Percentiles rank a stretch among this genome's conserved stretches.
These are phyloP conservation scores for Scenedesmus sp. DNA, from an alignment of 163 green algal genomes.

Conservation along the genomic window DNA sequence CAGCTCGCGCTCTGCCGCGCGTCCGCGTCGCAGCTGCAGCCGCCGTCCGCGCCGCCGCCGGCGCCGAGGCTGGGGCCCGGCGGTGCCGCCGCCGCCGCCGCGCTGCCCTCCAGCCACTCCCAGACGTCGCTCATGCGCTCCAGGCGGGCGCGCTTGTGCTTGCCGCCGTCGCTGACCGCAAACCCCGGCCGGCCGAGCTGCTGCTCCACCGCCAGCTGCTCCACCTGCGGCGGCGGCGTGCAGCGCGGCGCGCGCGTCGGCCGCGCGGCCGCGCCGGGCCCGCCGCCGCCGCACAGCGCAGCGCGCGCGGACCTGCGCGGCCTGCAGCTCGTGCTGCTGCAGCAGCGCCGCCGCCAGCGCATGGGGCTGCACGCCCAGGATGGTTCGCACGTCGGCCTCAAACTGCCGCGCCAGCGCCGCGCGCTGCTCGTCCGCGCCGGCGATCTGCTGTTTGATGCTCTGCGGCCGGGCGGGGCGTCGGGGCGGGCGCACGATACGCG, in stretches of 20 bases:
- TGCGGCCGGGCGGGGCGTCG: too few species aligned
- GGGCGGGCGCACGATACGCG: too few species aligned
- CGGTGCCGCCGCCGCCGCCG: not conserved
- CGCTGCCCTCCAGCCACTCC: constrained; percentile 36
- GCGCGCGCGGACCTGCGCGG: constrained; percentile 1
- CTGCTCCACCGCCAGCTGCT: constrained; percentile 42
- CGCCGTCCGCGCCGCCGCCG: too few species aligned
- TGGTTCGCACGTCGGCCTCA: constrained; percentile 12
- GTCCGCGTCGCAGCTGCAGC: too few species aligned
- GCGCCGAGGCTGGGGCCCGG: too few species aligned
- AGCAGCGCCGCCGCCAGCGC: constrained; percentile 19
- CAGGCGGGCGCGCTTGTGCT: constrained; percentile 13
- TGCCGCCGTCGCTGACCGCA: constrained; percentile 12
- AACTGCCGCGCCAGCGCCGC: constrained; percentile 8
- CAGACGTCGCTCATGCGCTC: constrained; percentile 33
- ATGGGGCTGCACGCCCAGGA: constrained; percentile 18
- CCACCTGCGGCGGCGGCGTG: constrained; percentile 3
- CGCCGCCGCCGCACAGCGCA: too few species aligned
- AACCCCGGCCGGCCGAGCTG: constrained; percentile 17
- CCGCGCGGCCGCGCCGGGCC: too few species aligned
- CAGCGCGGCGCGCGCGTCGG: too few species aligned
- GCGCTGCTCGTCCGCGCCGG: not conserved
- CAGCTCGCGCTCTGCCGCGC: too few species aligned
- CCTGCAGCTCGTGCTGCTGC: constrained; percentile 38
- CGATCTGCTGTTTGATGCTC: too few species aligned